Evolutionary conservation across 768 basidiomycete species (phyloP).

Genomic region (Rhodotorula toruloides): DNA sequence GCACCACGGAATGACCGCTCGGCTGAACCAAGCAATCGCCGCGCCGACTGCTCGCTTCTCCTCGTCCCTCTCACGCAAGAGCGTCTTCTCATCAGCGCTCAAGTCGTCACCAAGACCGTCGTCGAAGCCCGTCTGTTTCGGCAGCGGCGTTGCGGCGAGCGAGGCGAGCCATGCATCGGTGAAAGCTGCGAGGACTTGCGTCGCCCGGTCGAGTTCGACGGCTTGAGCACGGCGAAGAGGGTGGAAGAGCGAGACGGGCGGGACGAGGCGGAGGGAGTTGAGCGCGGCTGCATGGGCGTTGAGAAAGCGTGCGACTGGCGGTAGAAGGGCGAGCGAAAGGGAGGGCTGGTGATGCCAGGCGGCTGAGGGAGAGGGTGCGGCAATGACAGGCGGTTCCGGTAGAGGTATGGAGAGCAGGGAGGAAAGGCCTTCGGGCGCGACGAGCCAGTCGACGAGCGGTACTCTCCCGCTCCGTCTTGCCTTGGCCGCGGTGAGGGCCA

Average conservation of each 20-base stretch:
- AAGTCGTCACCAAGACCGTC: neutral
- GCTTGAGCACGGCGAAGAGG: constrained; percentile 5
- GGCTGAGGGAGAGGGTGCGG: neutral
- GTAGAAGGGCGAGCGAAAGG: constrained; percentile 21
- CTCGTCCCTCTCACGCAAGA: constrained; percentile 4
- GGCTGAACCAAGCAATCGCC: constrained; percentile 27
- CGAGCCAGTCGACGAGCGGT: constrained; percentile 32
- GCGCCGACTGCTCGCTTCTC: constrained; percentile 19
- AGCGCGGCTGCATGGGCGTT: constrained; percentile 33
- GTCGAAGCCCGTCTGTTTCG: neutral
- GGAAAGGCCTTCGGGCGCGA: constrained; percentile 28
- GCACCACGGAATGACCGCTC: constrained; percentile 35
- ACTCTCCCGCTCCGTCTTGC: neutral
- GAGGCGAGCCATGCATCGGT: constrained; percentile 30
- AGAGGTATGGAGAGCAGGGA: constrained; percentile 14
- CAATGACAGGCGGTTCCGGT: neutral
- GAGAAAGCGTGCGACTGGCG: constrained; percentile 35
- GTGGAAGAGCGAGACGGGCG: constrained; percentile 13
- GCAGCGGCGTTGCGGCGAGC: constrained; percentile 6
- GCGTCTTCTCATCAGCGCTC: constrained; percentile 3
- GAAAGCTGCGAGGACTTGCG: constrained; percentile 34
- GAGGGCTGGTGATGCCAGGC: constrained; percentile 27
- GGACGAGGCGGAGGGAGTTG: constrained; percentile 35
- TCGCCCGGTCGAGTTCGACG: constrained; percentile 31
- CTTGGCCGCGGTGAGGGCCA: neutral